Conservation (phyloP, 306 rosid species). For the Fragaria nilgerrensis region DNA sequence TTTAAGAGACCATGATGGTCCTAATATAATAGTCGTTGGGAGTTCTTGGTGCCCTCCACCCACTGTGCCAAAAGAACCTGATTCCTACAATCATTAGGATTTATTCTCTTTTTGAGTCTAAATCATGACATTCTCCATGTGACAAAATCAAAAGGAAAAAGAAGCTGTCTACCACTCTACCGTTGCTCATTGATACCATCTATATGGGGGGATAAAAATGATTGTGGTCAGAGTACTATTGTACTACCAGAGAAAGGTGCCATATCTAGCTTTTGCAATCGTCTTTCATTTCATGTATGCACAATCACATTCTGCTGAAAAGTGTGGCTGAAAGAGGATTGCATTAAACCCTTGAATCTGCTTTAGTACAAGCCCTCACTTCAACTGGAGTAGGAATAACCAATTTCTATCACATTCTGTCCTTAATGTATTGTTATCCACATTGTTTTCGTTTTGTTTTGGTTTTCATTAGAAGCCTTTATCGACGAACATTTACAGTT, state of each 20-base stretch:
- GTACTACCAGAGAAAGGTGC: not conserved
- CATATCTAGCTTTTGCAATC: not conserved
- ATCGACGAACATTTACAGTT: too few relatives aligned
- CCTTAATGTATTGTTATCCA: too few relatives aligned
- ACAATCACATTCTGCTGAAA: not conserved
- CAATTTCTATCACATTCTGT: too few relatives aligned
- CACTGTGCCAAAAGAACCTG: conserved; percentile 23
- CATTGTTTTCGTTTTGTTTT: too few relatives aligned
- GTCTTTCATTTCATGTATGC: not conserved
- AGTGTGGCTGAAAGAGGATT: not conserved
- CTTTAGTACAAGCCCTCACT: not conserved
- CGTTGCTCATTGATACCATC: conserved; percentile 5
- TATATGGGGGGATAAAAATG: not conserved
- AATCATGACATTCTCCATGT: conserved; percentile 22
- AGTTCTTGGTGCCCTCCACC: conserved; percentile 5
- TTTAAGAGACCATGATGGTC: not conserved
- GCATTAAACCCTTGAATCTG: too few relatives aligned
- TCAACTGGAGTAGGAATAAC: not conserved
- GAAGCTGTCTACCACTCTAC: not conserved
- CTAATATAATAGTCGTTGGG: conserved; percentile 15
- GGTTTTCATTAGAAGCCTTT: too few relatives aligned
- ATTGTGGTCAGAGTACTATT: not conserved
- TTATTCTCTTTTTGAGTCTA: conserved; percentile 2
- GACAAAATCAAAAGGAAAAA: conserved; percentile 9
- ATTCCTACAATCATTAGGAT: conserved; percentile 29